Conservation (phyloP, 352 stramenopile genomes). For the Phytophthora idaei region DNA sequence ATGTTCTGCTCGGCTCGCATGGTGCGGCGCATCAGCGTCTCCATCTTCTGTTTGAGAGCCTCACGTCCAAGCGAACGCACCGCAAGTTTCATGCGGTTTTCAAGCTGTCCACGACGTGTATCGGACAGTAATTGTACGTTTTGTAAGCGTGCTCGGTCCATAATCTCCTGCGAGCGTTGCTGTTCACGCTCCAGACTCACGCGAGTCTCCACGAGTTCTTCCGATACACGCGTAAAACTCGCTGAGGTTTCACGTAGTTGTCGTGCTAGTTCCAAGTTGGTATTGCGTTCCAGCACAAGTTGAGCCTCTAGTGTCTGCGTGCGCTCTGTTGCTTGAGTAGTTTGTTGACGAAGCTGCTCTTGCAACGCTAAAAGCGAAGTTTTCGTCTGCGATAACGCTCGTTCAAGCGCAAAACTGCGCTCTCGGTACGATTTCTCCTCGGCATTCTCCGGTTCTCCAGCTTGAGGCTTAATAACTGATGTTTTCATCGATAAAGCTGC, state of each 20-base stretch:
- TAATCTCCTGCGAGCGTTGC: conserved; percentile 33
- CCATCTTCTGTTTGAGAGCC: conserved; percentile 69
- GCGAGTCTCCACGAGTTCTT: conserved; percentile 60
- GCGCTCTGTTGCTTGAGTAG: conserved; percentile 30
- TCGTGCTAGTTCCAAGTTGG: conserved; percentile 49
- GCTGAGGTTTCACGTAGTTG: conserved; percentile 58
- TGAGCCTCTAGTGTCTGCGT: conserved; percentile 57
- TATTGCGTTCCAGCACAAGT: conserved; percentile 55
- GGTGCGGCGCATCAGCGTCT: conserved; percentile 50
- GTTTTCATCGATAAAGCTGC: conserved; percentile 11
- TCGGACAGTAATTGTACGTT: conserved; percentile 56
- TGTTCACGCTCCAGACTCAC: conserved; percentile 55
- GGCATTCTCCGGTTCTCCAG: conserved; percentile 14
- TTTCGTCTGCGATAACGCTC: conserved; percentile 51
- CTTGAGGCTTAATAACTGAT: conserved; percentile 19
- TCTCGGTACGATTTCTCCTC: conserved; percentile 56
- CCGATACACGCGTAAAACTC: conserved; percentile 45
- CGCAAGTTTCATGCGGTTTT: conserved; percentile 58
- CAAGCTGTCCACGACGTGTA: conserved; percentile 56
- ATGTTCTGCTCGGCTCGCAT: conserved; percentile 63
- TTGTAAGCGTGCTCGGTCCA: conserved; percentile 52
- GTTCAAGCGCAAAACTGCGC: conserved; percentile 63
- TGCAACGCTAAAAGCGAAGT: conserved; percentile 40
- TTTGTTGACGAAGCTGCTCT: conserved; percentile 36
- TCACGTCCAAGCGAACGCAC: conserved; percentile 68